Conservation (phyloP, 164 flowering plant species). For the Berberis thunbergii region DNA sequence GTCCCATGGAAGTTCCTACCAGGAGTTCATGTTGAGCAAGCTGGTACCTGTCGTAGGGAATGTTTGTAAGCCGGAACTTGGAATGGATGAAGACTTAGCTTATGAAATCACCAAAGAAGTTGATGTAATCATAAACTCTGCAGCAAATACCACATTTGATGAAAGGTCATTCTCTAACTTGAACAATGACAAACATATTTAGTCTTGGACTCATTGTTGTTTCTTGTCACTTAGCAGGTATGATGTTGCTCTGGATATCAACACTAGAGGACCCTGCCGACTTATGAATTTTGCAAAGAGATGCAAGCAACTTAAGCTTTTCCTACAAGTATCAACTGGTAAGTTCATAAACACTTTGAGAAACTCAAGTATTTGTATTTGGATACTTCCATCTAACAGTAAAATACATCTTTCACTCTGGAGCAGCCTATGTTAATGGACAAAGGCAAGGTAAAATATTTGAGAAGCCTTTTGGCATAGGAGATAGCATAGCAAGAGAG, state of each 20-base stretch:
- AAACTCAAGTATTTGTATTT: not conserved
- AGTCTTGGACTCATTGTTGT: not conserved
- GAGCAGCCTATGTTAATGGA: constrained; percentile 88
- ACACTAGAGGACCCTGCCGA: constrained; percentile 55
- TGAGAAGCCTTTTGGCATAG: constrained; percentile 69
- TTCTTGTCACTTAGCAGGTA: constrained; percentile 30
- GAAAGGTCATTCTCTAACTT: constrained; percentile 47
- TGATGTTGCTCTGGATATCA: constrained; percentile 60
- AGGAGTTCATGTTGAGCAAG: constrained; percentile 75
- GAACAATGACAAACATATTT: not conserved
- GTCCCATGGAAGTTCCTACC: constrained; percentile 58
- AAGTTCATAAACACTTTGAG: not conserved
- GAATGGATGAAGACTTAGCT: constrained; percentile 36
- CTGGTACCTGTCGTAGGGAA: constrained; percentile 79
- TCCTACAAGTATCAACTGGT: constrained; percentile 82
- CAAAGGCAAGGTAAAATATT: constrained; percentile 75
- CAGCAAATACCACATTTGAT: constrained; percentile 87
- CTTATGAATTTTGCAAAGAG: constrained; percentile 64
- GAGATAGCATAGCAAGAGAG: constrained; percentile 66
- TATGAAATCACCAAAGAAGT: constrained; percentile 46
- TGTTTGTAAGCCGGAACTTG: constrained; percentile 57
- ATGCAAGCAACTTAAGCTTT: constrained; percentile 60
- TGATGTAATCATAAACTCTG: constrained; percentile 72
- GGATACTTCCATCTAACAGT: no score
- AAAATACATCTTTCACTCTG: no score